phyloP scores from a whole-genome alignment of 2,329 filamentous ascomycete species.

The Colletotrichum incanum region DNA sequence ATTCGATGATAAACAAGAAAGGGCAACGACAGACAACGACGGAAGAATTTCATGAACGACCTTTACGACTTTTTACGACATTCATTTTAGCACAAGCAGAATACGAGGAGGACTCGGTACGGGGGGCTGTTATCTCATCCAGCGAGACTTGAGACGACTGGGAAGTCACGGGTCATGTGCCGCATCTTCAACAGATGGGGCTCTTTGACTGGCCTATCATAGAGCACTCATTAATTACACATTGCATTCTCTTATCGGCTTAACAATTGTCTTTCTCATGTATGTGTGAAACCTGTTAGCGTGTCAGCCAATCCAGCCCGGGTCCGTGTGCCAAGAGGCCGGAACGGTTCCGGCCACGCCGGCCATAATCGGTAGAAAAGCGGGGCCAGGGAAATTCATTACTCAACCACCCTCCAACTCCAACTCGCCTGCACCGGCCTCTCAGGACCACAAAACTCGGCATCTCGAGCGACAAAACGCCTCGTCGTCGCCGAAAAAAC shows the following conservation, averaged over 20 bases:
- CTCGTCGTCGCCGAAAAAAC: neutral
- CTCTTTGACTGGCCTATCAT: conserved; percentile 4
- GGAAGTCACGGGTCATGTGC: conserved; percentile 6
- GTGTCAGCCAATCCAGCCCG: conserved; percentile 31
- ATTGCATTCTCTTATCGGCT: conserved; percentile 18
- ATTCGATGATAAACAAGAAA: neutral
- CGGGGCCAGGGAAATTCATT: conserved; percentile 31
- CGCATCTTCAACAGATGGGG: conserved; percentile 29
- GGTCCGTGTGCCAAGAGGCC: conserved; percentile 41
- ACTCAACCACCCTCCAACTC: conserved; percentile 38
- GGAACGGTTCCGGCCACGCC: conserved; percentile 44
- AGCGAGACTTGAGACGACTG: neutral
- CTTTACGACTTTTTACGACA: conserved; percentile 12
- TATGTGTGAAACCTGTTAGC: conserved; percentile 36
- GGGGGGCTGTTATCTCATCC: neutral
- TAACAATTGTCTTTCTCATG: conserved; percentile 21
- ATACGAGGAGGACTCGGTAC: neutral
- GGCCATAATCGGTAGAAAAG: conserved; percentile 40
- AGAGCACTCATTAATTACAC: conserved; percentile 26
- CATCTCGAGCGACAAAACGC: conserved; percentile 12
- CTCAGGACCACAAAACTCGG: conserved; percentile 12
- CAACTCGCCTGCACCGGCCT: conserved; percentile 9
- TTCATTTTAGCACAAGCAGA: conserved; percentile 13
- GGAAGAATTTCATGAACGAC: neutral
- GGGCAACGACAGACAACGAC: conserved; percentile 7